phyloP scores from a whole-genome alignment of 805 yeast genomes.

The Brettanomyces bruxellensis region DNA sequence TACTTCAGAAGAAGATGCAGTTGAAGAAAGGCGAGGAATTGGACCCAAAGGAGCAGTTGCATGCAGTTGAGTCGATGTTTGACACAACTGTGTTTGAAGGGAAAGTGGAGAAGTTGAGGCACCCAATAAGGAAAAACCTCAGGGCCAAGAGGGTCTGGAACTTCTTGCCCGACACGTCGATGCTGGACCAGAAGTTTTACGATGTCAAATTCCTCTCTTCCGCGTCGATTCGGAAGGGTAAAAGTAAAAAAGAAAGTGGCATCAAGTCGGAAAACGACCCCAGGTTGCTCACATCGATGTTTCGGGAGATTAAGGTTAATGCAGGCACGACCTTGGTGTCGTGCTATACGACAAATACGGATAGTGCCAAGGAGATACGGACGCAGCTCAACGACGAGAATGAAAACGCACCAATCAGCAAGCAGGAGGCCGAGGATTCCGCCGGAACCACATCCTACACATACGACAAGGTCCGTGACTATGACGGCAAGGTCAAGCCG shows the following conservation, averaged over 20 bases:
- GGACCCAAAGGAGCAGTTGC: slow-evolving; percentile 56
- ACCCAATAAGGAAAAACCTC: slow-evolving; percentile 69
- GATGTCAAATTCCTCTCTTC: slow-evolving; percentile 55
- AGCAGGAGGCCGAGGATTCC: slow-evolving; percentile 29
- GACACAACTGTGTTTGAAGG: slow-evolving; percentile 37
- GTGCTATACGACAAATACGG: slow-evolving; percentile 41
- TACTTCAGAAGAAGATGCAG: slow-evolving; percentile 14
- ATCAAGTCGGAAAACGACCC: slow-evolving; percentile 25
- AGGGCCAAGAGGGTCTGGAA: slow-evolving; percentile 75
- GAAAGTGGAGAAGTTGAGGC: slow-evolving; percentile 42
- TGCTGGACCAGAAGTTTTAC: slow-evolving; percentile 70
- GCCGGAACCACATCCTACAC: slow-evolving; percentile 34
- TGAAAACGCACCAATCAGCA: slow-evolving; percentile 36
- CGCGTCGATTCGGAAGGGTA: slow-evolving; percentile 36
- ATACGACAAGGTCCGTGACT: slow-evolving; percentile 65
- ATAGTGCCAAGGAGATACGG: slow-evolving; percentile 32
- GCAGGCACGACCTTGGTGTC: slow-evolving; percentile 71
- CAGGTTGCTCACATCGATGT: slow-evolving; percentile 49
- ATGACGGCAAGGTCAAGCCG: slow-evolving; percentile 54
- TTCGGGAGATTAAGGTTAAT: slow-evolving; percentile 61
- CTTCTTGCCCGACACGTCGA: slow-evolving; percentile 82
- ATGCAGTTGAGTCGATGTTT: slow-evolving; percentile 72
- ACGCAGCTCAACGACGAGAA: slow-evolving; percentile 36
- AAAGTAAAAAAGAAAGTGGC: slow-evolving; percentile 22
- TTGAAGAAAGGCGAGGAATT: slow-evolving; percentile 26